Conservation (phyloP, 768 basidiomycete species). For the Macrocybe gigantea region DNA sequence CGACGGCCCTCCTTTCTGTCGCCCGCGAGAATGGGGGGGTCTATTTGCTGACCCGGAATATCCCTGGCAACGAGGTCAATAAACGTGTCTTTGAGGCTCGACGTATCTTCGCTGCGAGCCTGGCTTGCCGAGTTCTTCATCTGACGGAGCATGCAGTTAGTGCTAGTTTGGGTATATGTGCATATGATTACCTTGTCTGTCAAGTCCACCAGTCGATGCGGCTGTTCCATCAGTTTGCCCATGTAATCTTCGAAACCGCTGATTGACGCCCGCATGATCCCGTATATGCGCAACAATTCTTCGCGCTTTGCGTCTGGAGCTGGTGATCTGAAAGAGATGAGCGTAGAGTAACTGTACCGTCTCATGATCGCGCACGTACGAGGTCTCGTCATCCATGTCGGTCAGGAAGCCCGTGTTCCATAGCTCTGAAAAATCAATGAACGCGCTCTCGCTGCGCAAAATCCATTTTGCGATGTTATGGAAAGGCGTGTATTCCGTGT, state of each 20-base stretch:
- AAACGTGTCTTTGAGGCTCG: constrained; percentile 3
- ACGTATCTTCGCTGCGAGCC: constrained; percentile 1
- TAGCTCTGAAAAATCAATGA: not conserved
- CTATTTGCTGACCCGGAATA: not conserved
- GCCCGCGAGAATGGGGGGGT: constrained; percentile 1
- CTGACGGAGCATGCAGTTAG: not conserved
- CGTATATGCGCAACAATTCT: no score
- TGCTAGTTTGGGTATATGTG: not conserved
- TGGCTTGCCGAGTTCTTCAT: constrained; percentile 1
- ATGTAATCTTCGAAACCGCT: no score
- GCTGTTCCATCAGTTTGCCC: no score
- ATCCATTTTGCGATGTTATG: constrained; percentile 5
- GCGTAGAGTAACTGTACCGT: not conserved
- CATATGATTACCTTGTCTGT: not conserved
- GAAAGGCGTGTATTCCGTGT: no score
- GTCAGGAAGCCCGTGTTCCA: not conserved
- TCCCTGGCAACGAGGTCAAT: constrained; percentile 5
- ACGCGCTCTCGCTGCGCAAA: not conserved
- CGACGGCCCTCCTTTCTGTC: not conserved
- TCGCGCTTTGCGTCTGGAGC: no score
- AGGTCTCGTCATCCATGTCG: not conserved
- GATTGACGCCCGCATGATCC: no score
- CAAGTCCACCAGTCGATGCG: no score
- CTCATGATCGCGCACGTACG: not conserved
- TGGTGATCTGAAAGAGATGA: no score